Evolutionary conservation across 2,329 filamentous ascomycete genomes (phyloP).

Genomic region (Chaetomium strumarium): DNA sequence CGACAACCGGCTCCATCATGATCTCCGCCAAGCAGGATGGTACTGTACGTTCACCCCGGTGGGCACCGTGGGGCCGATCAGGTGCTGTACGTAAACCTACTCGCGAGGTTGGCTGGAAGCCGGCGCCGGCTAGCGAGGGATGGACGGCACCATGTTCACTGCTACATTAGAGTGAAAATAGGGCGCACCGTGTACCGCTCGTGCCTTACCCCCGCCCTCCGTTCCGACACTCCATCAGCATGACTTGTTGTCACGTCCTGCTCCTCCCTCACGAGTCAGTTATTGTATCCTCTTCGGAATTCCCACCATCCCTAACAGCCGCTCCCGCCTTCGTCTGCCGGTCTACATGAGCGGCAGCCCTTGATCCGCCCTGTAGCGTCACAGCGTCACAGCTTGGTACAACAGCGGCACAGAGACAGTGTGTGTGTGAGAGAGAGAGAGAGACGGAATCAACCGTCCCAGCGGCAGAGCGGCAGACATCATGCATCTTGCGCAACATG

Average conservation of each 20-base stretch:
- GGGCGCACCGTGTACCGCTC: too few species aligned
- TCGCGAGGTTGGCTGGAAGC: not conserved
- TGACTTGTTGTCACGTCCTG: too few species aligned
- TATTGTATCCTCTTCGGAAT: too few species aligned
- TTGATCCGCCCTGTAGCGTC: not conserved
- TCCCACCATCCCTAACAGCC: too few species aligned
- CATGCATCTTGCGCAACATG: conserved; percentile 11
- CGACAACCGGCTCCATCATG: not conserved
- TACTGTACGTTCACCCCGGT: not conserved
- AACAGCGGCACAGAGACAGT: not conserved
- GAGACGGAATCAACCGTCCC: not conserved
- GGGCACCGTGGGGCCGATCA: not conserved
- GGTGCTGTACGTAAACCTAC: too few species aligned
- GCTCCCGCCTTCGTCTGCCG: not conserved
- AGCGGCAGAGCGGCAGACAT: not conserved
- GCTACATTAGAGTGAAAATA: too few species aligned
- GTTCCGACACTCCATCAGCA: too few species aligned
- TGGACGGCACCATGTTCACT: too few species aligned
- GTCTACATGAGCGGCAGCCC: not conserved
- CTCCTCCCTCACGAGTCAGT: too few species aligned
- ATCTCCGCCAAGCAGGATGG: not conserved
- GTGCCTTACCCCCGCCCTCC: too few species aligned
- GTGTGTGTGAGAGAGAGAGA: too few species aligned
- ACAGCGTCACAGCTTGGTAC: not conserved
- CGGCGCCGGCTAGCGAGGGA: not conserved